A percentile compares a stretch with the other conserved stretches of the same genome.
Evolutionary conservation across 345 rosid species (phyloP).

Genomic region (Toxicodendron radicans): DNA sequence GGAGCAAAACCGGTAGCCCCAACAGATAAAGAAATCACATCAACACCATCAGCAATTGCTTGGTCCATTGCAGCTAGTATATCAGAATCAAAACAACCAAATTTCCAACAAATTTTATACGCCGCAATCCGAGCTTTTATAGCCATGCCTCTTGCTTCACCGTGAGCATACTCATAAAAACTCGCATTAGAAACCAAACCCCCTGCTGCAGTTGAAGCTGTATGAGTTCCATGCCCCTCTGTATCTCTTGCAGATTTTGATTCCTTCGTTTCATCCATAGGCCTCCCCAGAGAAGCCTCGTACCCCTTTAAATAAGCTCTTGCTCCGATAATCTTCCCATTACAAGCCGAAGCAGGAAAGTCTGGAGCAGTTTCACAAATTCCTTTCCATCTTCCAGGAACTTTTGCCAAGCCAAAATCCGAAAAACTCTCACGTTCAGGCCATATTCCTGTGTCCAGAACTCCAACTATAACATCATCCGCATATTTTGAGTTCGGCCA

Average conservation of each 20-base stretch:
- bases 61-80: slow-evolving; percentile 95
- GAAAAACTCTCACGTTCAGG: slow-evolving; percentile 73
- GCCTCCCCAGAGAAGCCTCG: slow-evolving; percentile 33
- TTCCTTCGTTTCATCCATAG: slow-evolving; percentile 46
- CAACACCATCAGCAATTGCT: slow-evolving; percentile 77
- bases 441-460: slow-evolving; percentile 89
- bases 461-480: slow-evolving; percentile 71
- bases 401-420: slow-evolving; percentile 43
- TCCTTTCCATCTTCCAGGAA: slow-evolving; percentile 72
- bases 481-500: slow-evolving; percentile 70
- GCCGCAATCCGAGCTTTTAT: slow-evolving; percentile 76
- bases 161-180: slow-evolving; percentile 54
- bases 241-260: slow-evolving; percentile 76
- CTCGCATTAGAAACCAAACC: slow-evolving; percentile 64
- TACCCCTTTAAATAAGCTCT: slow-evolving; percentile 65
- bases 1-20: slow-evolving; percentile 79
- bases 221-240: slow-evolving; percentile 88
- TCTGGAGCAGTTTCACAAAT: slow-evolving; percentile 55
- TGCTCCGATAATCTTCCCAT: slow-evolving; percentile 81
- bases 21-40: slow-evolving; percentile 81
- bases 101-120: slow-evolving; percentile 82
- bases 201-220: slow-evolving; percentile 88
- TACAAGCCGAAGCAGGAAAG: slow-evolving; percentile 69
- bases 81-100: slow-evolving; percentile 86
- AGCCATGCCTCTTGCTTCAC: slow-evolving; percentile 93